These are phyloP conservation scores for Lichtheimia corymbifera DNA, from an alignment of 371 early-diverging fungal species.

Conservation along the genomic window DNA sequence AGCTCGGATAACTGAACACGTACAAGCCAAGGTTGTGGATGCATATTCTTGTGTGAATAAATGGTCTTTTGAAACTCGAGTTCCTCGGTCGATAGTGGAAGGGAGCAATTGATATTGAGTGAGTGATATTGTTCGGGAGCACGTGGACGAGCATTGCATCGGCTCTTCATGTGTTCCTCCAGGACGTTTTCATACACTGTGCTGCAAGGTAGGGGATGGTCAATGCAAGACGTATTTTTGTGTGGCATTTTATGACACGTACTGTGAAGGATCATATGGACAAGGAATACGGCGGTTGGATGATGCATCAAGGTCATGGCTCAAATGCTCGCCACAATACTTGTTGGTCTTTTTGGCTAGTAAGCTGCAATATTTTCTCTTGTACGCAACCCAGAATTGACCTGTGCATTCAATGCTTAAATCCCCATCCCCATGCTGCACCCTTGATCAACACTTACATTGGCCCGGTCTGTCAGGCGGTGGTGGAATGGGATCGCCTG, in stretches of 20 bases:
- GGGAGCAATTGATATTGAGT: slow-evolving; percentile 59
- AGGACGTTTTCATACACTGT: slow-evolving; percentile 69
- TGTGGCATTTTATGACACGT: slow-evolving; percentile 17
- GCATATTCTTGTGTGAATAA: slow-evolving; percentile 41
- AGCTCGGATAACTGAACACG: slow-evolving; percentile 48
- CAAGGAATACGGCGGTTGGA: slow-evolving; percentile 68
- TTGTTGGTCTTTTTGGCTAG: slow-evolving; percentile 55
- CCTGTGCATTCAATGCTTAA: slow-evolving; percentile 19
- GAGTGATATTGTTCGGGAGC: slow-evolving; percentile 46
- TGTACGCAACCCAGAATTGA: slow-evolving; percentile 45
- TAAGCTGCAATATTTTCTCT: slow-evolving; percentile 68
- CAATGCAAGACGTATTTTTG: neutral
- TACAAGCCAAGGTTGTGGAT: slow-evolving; percentile 49
- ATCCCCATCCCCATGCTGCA: too few species aligned
- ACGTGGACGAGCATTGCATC: slow-evolving; percentile 73
- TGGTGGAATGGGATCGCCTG: slow-evolving; percentile 34
- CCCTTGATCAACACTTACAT: slow-evolving; percentile 25
- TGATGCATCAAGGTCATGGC: slow-evolving; percentile 8
- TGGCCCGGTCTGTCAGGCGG: slow-evolving; percentile 47
- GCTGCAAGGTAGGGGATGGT: slow-evolving; percentile 27
- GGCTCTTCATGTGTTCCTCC: slow-evolving; percentile 60
- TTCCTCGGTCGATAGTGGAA: slow-evolving; percentile 47
- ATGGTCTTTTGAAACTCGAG: slow-evolving; percentile 48
- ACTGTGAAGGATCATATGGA: slow-evolving; percentile 82
- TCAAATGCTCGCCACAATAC: slow-evolving; percentile 80